Conservation (phyloP, 163 green algal genomes). For the Chloroidium sp. region DNA sequence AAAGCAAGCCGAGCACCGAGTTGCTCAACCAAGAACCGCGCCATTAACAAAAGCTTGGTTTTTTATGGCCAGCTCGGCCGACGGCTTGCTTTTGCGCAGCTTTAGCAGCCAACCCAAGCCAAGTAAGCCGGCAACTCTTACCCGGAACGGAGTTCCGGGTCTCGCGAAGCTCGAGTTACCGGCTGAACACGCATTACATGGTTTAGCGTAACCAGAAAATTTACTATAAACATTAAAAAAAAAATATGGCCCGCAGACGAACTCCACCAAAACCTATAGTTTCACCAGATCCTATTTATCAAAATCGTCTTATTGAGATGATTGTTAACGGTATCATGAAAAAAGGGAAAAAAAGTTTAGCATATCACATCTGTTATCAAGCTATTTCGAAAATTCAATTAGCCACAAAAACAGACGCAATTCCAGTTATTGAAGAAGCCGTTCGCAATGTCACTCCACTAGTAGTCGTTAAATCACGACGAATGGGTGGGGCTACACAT, state of each 20-base stretch:
- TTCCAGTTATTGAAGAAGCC: slow-evolving; percentile 40
- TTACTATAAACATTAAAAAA: slow-evolving; percentile 14
- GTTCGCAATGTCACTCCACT: slow-evolving; percentile 39
- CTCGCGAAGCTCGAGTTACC: no score
- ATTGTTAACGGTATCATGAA: slow-evolving; percentile 41
- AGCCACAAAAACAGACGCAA: slow-evolving; percentile 35
- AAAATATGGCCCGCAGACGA: slow-evolving; percentile 25
- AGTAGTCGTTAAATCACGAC: slow-evolving; percentile 41
- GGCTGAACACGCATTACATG: no score
- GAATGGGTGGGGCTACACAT: slow-evolving; percentile 33
- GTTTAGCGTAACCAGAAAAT: slow-evolving; percentile 4
- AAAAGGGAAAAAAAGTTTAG: slow-evolving; percentile 41
- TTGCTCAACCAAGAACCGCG: no score
- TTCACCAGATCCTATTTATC: slow-evolving; percentile 39
- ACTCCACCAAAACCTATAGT: slow-evolving; percentile 27
- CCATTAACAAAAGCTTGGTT: no score
- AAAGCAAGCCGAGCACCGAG: no score
- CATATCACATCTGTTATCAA: slow-evolving; percentile 39
- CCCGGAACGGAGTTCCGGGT: no score
- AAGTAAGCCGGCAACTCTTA: no score
- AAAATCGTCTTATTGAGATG: slow-evolving; percentile 32
- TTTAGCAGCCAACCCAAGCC: background rate
- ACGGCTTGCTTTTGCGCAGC: background rate
- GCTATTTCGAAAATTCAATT: slow-evolving; percentile 37
- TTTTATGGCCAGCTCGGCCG: no score